Conservation (phyloP, 1,284 basidiomycete species). For the Leccinum solheimii region DNA sequence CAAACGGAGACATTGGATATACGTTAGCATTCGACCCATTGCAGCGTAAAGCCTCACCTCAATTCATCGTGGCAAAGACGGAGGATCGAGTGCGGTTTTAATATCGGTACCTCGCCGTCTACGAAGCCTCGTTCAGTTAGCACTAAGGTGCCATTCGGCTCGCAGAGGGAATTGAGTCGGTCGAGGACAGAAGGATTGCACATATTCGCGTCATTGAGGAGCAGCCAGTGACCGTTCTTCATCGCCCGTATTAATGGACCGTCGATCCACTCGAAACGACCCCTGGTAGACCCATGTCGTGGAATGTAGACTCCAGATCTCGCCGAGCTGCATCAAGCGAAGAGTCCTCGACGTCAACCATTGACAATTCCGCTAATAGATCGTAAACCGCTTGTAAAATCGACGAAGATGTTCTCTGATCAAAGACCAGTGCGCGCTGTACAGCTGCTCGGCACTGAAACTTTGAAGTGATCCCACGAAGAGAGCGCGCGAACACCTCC, state of each 20-base stretch:
- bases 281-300: constrained; percentile 31
- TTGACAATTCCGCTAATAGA: constrained; percentile 27
- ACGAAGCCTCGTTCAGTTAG: constrained; percentile 91
- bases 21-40: no score
- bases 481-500: constrained; percentile 42
- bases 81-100: constrained; percentile 88
- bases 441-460: constrained; percentile 23
- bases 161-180: constrained; percentile 95
- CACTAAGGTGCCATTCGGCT: constrained; percentile 77
- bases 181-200: constrained; percentile 97
- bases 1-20: no score
- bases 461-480: constrained; percentile 35
- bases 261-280: constrained; percentile 94
- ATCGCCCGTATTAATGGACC: constrained; percentile 91
- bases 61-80: constrained; percentile 47
- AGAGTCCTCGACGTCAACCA: constrained; percentile 13
- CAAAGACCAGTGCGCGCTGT: constrained; percentile 26
- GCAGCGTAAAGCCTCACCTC: no score
- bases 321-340: constrained; percentile 13
- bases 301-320: constrained; percentile 20
- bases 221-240: constrained; percentile 85
- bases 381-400: constrained; percentile 25
- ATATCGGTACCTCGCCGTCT: constrained; percentile 70
- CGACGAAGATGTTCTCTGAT: constrained; percentile 18
- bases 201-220: constrained; percentile 92